Conservation (phyloP, 1,139 yeast genomes). For the Wickerhamomyces sp. region DNA sequence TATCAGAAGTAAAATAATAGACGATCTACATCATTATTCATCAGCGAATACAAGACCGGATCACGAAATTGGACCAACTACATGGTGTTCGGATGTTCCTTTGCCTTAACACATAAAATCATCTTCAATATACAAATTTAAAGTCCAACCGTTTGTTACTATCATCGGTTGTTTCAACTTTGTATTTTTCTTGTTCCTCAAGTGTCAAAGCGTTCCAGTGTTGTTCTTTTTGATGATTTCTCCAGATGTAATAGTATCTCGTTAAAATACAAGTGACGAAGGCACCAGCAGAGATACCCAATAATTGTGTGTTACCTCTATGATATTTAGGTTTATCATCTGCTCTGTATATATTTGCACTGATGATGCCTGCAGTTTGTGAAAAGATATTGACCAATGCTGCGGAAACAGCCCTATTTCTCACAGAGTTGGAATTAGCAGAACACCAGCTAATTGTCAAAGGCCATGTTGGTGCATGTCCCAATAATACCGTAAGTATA, state of each 20-base stretch:
- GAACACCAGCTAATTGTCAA: slow-evolving; percentile 58
- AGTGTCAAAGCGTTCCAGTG: slow-evolving; percentile 44
- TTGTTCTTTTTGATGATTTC: slow-evolving; percentile 41
- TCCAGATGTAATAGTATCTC: slow-evolving; percentile 38
- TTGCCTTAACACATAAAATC: too few species aligned
- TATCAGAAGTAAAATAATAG: too few species aligned
- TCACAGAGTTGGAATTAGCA: slow-evolving; percentile 53
- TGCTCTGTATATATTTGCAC: slow-evolving; percentile 49
- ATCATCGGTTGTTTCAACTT: slow-evolving; percentile 37
- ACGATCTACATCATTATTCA: too few species aligned
- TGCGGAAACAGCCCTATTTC: slow-evolving; percentile 54
- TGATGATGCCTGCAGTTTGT: slow-evolving; percentile 48
- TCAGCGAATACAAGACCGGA: too few species aligned
- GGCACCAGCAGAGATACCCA: slow-evolving; percentile 24
- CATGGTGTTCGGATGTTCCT: too few species aligned
- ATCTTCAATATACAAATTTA: slow-evolving; percentile 26
- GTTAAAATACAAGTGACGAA: slow-evolving; percentile 14
- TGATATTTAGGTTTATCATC: slow-evolving; percentile 54
- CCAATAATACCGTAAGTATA: slow-evolving; percentile 41
- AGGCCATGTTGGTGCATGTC: slow-evolving; percentile 48
- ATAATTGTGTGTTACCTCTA: slow-evolving; percentile 43
- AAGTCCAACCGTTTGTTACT: slow-evolving; percentile 59
- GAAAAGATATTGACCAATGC: slow-evolving; percentile 60
- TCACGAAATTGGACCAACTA: too few species aligned
- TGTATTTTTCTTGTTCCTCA: slow-evolving; percentile 44